Base-by-base conservation (phyloP, 2,329 filamentous ascomycete species). In the Claviceps spartinae region DNA sequence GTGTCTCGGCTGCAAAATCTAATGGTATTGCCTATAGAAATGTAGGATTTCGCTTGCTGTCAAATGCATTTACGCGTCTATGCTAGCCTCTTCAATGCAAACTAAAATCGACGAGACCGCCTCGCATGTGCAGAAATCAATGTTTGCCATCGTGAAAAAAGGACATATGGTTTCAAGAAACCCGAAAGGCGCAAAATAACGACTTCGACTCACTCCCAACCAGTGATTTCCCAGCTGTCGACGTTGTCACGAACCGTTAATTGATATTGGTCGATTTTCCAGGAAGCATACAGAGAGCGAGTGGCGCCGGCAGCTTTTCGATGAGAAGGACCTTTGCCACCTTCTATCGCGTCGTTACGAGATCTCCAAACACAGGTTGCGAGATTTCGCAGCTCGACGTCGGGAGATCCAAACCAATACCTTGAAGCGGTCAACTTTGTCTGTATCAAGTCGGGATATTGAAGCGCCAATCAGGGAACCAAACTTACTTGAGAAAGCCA, bases 381-480 rank as follows among this genome's bases (percentile, higher is more conserved):
- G 60, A 96, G 67, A 69, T 95, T 95, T 62, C 80, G 74, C 55
- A 84, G 76, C 49, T 85, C 73, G 44, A 66, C 70, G 68, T 94
- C 81, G 20, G 85, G 83, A 37, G 71, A 74, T 2, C 88, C 88
- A 66, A 94, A 95, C 88, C 90, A 95, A 68, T 96, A 95, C 67
- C 80, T 83, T 57, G 47, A 45, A 18, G 36, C 26, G 51, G 57
- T 62, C 52, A 63, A 60, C 49, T 50, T 26, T n/a, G 42, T 24
- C 42, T 20, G 14, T 16, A 34, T 34, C 30, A 11, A 16, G 30
- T 16, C 24, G 20, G 18, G n/a, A 8, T 41, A 30, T 34, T 6
- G 36, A 13, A 24, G 18, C 34, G 46, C 46, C 37, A 11, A 48
- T 38, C 16, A 42, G 30, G 14, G 7, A 18, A 49, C 16, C 14